A percentile compares a stretch with the other conserved stretches of the same genome.
These are phyloP conservation scores for Chenopodium album DNA, from an alignment of 148 eudicot genomes.

Conservation along the genomic window DNA sequence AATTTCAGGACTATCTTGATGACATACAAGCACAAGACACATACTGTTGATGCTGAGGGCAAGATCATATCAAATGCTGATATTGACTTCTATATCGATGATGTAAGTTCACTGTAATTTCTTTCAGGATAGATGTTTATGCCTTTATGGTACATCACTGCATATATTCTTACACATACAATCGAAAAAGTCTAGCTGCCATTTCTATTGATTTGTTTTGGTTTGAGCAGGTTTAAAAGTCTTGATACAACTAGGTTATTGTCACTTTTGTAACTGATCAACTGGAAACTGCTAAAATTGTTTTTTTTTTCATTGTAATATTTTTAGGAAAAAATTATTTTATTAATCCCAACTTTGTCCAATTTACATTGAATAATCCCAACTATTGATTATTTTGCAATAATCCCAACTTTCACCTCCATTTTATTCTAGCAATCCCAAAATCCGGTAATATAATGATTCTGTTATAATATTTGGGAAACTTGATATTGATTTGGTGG, in stretches of 20 bases:
- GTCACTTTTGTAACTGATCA: background rate
- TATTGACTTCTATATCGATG: slow-evolving; percentile 82
- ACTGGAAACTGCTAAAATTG: background rate
- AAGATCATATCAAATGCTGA: slow-evolving; percentile 85
- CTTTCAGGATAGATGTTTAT: background rate
- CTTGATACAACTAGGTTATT: background rate
- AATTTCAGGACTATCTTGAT: slow-evolving; percentile 79
- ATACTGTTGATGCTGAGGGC: slow-evolving; percentile 72
- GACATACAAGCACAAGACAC: slow-evolving; percentile 98
- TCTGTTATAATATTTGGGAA: background rate
- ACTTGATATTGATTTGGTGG: background rate
- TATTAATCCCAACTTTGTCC: too few relatives aligned
- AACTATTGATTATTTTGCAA: background rate
- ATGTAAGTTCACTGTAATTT: slow-evolving; percentile 43
- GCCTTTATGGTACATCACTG: background rate
- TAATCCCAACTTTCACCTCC: too few relatives aligned
- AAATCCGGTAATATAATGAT: background rate
- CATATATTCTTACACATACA: background rate
- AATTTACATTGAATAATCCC: background rate
- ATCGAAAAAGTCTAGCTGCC: background rate
- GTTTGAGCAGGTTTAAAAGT: background rate
- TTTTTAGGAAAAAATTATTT: too few relatives aligned
- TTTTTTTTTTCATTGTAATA: too few relatives aligned
- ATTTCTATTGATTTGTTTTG: background rate
- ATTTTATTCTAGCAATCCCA: too few relatives aligned